Base-by-base conservation (phyloP, 1,139 yeast species). In the Blastobotrys indianensis region DNA sequence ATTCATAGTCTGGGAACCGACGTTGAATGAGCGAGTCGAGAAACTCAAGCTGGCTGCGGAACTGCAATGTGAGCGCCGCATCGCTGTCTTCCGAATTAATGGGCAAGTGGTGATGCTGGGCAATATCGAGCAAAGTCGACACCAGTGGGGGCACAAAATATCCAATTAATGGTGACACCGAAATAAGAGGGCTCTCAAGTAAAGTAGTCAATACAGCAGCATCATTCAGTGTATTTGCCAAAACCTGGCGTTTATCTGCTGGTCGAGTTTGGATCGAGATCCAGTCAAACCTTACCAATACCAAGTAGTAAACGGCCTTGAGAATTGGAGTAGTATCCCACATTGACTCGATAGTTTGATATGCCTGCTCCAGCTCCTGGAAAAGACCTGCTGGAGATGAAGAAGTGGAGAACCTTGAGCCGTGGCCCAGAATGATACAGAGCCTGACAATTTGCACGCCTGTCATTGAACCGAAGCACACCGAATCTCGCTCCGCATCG, bases 241-340 rank as follows among this genome's bases (percentile, higher is more conserved):
- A 34, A 17, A 46, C 30, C 35, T 42, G 51, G 20, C 41, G 30
- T 11, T 42, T 25, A 33, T 36, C 45, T 10, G 28, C 15, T 9
- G 42, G 20, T 9, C 28, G 12, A 16, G 30, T 28, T 25, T 41
- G 32, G 41, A 39, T 34, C 32, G 43, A 37, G 32, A 35, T 31
- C 38, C 37, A 5, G 45, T 42, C 44, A 32, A 45, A 41, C 16
- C 38, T 44, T 6, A 51, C 54, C 34, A 56, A 46, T 10, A 58
- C 61, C 35, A 55, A 52, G 41, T 56, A 56, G 43, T 59, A 60
- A 20, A 59, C 51, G 2, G 62, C 61, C 46, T 57, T 58, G 40
- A 60, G 56, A 23, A 59, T 54, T 9, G 64, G 63, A 9, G 51
- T 51, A 3, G 64, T 57, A 42, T 59, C 63, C 64, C 64, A 60